Conservation (phyloP, 2,329 filamentous ascomycete genomes). For the Aureobasidium sp. region DNA sequence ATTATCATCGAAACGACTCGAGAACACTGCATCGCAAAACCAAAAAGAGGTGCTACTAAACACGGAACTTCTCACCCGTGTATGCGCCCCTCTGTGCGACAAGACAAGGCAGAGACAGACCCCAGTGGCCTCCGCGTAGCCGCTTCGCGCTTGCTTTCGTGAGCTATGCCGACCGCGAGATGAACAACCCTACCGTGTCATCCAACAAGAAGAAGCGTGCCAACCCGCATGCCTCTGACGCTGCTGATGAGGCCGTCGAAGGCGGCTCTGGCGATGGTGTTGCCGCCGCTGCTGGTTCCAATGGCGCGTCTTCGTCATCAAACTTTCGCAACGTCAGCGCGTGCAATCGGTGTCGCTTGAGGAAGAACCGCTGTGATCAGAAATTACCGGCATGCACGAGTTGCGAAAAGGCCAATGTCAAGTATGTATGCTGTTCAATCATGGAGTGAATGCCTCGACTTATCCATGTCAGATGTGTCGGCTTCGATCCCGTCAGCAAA, state of each 20-base stretch:
- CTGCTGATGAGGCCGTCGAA: not conserved
- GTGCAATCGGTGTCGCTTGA: conserved; percentile 83
- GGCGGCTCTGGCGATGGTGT: not conserved
- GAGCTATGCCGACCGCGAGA: conserved; percentile 15
- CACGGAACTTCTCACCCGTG: not conserved
- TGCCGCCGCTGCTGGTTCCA: not conserved
- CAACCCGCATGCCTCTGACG: not conserved
- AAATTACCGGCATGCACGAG: conserved; percentile 82
- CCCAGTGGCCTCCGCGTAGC: conserved; percentile 9
- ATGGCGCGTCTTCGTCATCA: conserved; percentile 48
- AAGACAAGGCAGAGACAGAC: not conserved
- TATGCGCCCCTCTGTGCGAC: not conserved
- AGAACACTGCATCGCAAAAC: not conserved
- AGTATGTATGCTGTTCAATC: conserved; percentile 28
- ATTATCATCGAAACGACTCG: not conserved
- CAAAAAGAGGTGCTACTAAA: not conserved
- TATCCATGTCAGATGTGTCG: conserved; percentile 55
- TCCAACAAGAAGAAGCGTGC: conserved; percentile 16
- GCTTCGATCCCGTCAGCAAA: conserved; percentile 95
- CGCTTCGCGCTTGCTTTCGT: conserved; percentile 6
- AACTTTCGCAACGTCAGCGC: conserved; percentile 62
- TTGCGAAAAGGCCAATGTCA: conserved; percentile 86
- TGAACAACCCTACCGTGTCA: conserved; percentile 11
- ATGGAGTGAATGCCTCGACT: not conserved
- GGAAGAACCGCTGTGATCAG: conserved; percentile 95